phyloP scores from a whole-genome alignment of 2,329 filamentous ascomycete genomes.

The Neocatenulostroma microsporum region DNA sequence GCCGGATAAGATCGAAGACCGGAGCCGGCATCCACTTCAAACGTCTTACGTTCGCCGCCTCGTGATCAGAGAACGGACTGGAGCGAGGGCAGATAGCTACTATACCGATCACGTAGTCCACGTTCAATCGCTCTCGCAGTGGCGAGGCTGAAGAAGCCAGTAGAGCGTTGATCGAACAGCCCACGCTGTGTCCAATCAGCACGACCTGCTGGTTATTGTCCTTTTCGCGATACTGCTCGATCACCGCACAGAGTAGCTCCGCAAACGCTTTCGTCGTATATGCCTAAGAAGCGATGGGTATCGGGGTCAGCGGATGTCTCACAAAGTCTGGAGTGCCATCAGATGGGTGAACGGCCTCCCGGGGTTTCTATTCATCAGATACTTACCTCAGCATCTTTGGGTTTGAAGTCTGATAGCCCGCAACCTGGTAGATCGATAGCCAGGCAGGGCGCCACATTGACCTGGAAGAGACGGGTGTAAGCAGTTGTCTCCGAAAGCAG shows the following conservation, averaged over 20 bases:
- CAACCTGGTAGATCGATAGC: conserved; percentile 88
- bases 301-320: too few relatives aligned
- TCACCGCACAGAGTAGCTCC: conserved; percentile 65
- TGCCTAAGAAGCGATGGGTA: too few relatives aligned
- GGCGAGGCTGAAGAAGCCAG: conserved; percentile 56
- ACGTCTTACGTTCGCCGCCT: conserved; percentile 43
- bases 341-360: too few relatives aligned
- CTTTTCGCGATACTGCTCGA: conserved; percentile 63
- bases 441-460: conserved; percentile 74
- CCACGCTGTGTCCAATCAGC: conserved; percentile 83
- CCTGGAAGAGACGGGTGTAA: too few relatives aligned
- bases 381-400: conserved; percentile 60
- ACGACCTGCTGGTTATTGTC: conserved; percentile 61
- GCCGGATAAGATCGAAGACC: conserved; percentile 68
- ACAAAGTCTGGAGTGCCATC: too few relatives aligned
- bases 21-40: conserved; percentile 62
- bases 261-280: conserved; percentile 70
- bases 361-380: too few relatives aligned
- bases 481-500: too few relatives aligned
- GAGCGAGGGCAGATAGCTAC: conserved; percentile 75
- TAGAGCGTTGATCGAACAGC: conserved; percentile 66
- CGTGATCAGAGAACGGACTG: conserved; percentile 38
- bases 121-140: conserved; percentile 47
- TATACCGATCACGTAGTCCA: conserved; percentile 58
- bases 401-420: conserved; percentile 68